A percentile compares a stretch with the other conserved stretches of the same genome.
These are phyloP conservation scores for Ogataea glucozyma DNA, from an alignment of 805 yeast species.

Conservation along the genomic window DNA sequence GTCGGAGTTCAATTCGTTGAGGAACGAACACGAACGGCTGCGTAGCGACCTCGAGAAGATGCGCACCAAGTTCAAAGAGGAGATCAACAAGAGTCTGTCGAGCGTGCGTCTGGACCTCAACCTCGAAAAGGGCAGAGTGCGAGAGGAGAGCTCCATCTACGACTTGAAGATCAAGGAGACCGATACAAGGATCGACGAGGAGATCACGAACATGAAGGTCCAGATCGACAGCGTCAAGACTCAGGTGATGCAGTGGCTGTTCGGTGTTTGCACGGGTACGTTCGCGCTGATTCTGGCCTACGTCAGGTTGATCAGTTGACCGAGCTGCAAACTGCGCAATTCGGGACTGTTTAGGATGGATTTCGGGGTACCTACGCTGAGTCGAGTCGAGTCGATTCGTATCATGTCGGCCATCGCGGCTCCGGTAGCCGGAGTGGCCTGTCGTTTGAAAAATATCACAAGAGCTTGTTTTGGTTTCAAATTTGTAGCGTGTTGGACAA, in stretches of 20 bases:
- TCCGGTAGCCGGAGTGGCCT: too few species aligned
- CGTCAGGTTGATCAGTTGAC: constrained; percentile 57
- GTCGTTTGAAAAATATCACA: too few species aligned
- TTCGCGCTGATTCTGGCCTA: constrained; percentile 92
- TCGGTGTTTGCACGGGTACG: constrained; percentile 98
- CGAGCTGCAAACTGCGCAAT: too few species aligned
- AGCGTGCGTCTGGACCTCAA: constrained; percentile 89
- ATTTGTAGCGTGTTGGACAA: too few species aligned
- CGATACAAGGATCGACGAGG: constrained; percentile 93
- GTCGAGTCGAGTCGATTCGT: too few species aligned
- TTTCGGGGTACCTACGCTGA: too few species aligned
- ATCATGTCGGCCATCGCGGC: too few species aligned
- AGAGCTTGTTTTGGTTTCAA: too few species aligned
- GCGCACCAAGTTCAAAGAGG: constrained; percentile 83
- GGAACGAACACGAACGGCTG: constrained; percentile 84
- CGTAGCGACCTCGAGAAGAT: constrained; percentile 83
- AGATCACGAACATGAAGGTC: constrained; percentile 89
- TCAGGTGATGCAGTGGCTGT: constrained; percentile 97
- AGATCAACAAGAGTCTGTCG: constrained; percentile 85
- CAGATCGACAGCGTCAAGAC: constrained; percentile 95
- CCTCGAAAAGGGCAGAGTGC: constrained; percentile 90
- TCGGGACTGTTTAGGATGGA: too few species aligned
- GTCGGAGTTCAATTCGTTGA: constrained; percentile 77
- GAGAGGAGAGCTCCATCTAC: constrained; percentile 91
- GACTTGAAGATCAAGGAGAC: constrained; percentile 94